Evolutionary conservation across 805 yeast species (phyloP).

Genomic region (Teunomyces atbi): DNA sequence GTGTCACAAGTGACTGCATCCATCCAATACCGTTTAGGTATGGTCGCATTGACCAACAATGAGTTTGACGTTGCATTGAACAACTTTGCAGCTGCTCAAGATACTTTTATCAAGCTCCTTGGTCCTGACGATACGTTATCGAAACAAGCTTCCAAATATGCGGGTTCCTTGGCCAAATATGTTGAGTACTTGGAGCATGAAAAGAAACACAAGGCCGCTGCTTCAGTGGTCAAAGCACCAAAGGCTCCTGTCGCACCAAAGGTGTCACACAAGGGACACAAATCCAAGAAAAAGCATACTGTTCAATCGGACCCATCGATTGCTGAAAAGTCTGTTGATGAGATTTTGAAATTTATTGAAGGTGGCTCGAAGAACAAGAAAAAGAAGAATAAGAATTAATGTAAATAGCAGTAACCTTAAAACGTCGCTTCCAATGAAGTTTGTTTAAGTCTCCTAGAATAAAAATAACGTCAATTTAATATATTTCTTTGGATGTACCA

Average conservation of each 20-base stretch:
- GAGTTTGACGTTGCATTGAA: slow-evolving; percentile 57
- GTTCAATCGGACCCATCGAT: slow-evolving; percentile 48
- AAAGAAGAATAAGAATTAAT: slow-evolving; percentile 9
- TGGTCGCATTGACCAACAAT: slow-evolving; percentile 47
- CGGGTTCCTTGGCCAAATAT: slow-evolving; percentile 51
- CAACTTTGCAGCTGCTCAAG: slow-evolving; percentile 54
- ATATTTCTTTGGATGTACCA: no score
- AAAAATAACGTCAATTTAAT: background rate
- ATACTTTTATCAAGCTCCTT: slow-evolving; percentile 51
- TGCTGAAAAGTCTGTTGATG: slow-evolving; percentile 67
- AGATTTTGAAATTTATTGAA: slow-evolving; percentile 67
- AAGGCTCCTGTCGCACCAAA: background rate
- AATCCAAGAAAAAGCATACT: slow-evolving; percentile 16
- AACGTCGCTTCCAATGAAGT: background rate
- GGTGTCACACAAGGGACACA: slow-evolving; percentile 15
- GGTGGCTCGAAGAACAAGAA: slow-evolving; percentile 35
- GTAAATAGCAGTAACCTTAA: slow-evolving; percentile 1
- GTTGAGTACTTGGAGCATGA: slow-evolving; percentile 41
- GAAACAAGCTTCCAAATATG: slow-evolving; percentile 65
- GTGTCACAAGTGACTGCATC: slow-evolving; percentile 62
- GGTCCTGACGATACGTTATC: slow-evolving; percentile 72
- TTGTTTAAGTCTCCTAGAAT: background rate
- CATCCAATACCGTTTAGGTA: slow-evolving; percentile 61
- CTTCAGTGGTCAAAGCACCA: slow-evolving; percentile 14
- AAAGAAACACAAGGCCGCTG: slow-evolving; percentile 17